A percentile compares a stretch with the other conserved stretches of the same genome.
phyloP scores from a whole-genome alignment of 2,329 filamentous ascomycete species.

The Scopulariopsis brevicaulis region DNA sequence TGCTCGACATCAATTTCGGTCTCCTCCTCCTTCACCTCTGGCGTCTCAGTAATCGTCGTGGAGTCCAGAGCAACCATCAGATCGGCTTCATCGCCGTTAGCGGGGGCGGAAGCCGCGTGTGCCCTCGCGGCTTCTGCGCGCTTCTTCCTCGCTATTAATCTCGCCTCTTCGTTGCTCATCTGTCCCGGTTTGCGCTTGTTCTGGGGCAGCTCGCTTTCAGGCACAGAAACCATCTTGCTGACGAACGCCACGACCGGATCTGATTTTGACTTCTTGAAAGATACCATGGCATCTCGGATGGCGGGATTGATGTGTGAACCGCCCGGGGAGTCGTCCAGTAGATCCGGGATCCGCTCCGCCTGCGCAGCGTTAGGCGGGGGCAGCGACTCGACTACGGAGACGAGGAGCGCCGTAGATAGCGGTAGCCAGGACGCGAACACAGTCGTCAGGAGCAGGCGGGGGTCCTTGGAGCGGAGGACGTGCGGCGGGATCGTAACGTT shows the following conservation, averaged over 20 bases:
- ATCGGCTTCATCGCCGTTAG: slow-evolving; percentile 24
- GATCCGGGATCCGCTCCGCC: slow-evolving; percentile 62
- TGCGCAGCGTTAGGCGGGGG: slow-evolving; percentile 78
- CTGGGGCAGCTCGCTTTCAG: slow-evolving; percentile 80
- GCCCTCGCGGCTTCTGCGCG: slow-evolving; percentile 77
- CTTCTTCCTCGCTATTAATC: slow-evolving; percentile 79
- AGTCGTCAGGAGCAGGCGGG: slow-evolving; percentile 70
- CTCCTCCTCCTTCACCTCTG: slow-evolving; percentile 32
- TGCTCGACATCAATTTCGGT: slow-evolving; percentile 67
- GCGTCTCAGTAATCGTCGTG: slow-evolving; percentile 34
- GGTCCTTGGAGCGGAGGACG: slow-evolving; percentile 71
- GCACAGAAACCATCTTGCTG: slow-evolving; percentile 96
- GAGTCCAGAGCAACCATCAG: slow-evolving; percentile 4
- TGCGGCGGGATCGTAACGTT: slow-evolving; percentile 77
- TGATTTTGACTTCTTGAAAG: slow-evolving; percentile 58
- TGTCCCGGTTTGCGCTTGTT: slow-evolving; percentile 65
- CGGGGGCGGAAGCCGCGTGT: slow-evolving; percentile 44
- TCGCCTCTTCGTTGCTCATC: slow-evolving; percentile 79
- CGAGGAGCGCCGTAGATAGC: slow-evolving; percentile 80
- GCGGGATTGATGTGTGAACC: slow-evolving; percentile 55
- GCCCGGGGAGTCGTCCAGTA: slow-evolving; percentile 73
- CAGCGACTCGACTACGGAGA: slow-evolving; percentile 87
- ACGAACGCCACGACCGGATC: slow-evolving; percentile 88
- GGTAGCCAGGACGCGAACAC: slow-evolving; percentile 88
- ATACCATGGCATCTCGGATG: slow-evolving; percentile 70